Conservation (phyloP, 2,329 filamentous ascomycete species). For the Tolypocladium capitatum region DNA sequence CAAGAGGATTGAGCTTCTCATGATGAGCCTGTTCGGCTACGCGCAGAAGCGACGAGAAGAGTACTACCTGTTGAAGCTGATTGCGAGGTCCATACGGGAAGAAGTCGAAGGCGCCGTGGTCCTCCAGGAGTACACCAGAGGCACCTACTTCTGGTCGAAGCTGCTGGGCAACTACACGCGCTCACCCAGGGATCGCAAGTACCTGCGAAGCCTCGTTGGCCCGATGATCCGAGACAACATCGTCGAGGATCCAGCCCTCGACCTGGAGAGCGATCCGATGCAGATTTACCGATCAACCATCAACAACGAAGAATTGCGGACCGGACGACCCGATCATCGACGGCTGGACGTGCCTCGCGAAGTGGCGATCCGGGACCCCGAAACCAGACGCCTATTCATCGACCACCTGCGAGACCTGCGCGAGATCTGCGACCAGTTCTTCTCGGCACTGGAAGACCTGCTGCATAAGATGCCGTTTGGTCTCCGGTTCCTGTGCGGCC, state of each 20-base stretch:
- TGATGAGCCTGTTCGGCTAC: conserved; percentile 95
- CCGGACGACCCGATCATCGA: conserved; percentile 68
- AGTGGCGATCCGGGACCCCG: conserved; percentile 86
- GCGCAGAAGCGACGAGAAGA: conserved; percentile 94
- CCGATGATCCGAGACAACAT: conserved; percentile 83
- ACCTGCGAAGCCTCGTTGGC: conserved; percentile 73
- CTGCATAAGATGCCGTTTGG: conserved; percentile 87
- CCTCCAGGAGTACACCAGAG: conserved; percentile 75
- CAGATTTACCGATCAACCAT: conserved; percentile 93
- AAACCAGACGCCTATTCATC: conserved; percentile 86
- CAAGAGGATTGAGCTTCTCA: conserved; percentile 81
- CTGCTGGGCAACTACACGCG: conserved; percentile 78
- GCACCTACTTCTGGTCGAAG: conserved; percentile 88
- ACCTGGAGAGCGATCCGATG: conserved; percentile 92
- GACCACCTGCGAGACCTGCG: conserved; percentile 86
- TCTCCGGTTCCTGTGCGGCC: conserved; percentile 72
- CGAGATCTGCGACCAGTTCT: conserved; percentile 88
- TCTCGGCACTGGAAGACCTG: conserved; percentile 67
- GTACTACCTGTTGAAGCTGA: conserved; percentile 86
- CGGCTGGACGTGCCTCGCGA: conserved; percentile 79
- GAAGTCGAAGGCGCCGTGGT: conserved; percentile 63
- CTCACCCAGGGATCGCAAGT: conserved; percentile 85
- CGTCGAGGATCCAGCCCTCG: conserved; percentile 78
- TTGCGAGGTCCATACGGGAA: conserved; percentile 70
- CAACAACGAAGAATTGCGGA: conserved; percentile 93